Conservation (phyloP, 176 grass and related monocot genomes). For the Areca catechu region DNA sequence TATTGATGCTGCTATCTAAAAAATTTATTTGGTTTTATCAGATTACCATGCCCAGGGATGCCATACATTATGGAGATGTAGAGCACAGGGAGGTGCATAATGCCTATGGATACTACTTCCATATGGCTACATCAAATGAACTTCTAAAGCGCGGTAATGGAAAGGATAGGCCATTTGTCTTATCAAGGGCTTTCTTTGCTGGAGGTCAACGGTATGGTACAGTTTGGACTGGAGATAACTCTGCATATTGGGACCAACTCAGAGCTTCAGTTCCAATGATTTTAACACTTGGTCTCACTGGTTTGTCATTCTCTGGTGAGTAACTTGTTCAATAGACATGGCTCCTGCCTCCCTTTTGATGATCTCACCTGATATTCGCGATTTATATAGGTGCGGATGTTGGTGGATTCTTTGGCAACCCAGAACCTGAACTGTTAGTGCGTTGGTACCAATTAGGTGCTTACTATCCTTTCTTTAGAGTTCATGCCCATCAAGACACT, state of each 20-base stretch:
- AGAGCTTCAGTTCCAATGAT: constrained; percentile 90
- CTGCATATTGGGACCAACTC: constrained; percentile 91
- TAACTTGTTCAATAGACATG: constrained; percentile 15
- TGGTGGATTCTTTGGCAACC: constrained; percentile 95
- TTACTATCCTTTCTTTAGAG: constrained; percentile 96
- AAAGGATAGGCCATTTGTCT: constrained; percentile 94
- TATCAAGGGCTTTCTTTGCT: constrained; percentile 90
- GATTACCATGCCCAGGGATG: constrained; percentile 97
- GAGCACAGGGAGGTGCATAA: constrained; percentile 96
- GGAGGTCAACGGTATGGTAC: constrained; percentile 85
- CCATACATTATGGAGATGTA: constrained; percentile 64
- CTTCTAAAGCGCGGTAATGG: constrained; percentile 72
- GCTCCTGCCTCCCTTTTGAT: not conserved
- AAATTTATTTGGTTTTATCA: constrained; percentile 16
- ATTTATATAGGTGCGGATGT: constrained; percentile 72
- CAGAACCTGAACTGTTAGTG: constrained; percentile 73
- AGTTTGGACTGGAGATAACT: constrained; percentile 93
- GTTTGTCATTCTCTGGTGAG: constrained; percentile 81
- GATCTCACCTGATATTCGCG: constrained; percentile 19
- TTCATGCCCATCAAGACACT: constrained; percentile 94
- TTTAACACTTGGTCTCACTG: constrained; percentile 90
- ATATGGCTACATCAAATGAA: constrained; percentile 85
- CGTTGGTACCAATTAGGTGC: constrained; percentile 97
- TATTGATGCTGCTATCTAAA: too few species aligned
- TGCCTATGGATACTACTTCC: constrained; percentile 98